phyloP scores from a whole-genome alignment of 2,329 filamentous ascomycete species.

The Drechslerella stenobrocha region DNA sequence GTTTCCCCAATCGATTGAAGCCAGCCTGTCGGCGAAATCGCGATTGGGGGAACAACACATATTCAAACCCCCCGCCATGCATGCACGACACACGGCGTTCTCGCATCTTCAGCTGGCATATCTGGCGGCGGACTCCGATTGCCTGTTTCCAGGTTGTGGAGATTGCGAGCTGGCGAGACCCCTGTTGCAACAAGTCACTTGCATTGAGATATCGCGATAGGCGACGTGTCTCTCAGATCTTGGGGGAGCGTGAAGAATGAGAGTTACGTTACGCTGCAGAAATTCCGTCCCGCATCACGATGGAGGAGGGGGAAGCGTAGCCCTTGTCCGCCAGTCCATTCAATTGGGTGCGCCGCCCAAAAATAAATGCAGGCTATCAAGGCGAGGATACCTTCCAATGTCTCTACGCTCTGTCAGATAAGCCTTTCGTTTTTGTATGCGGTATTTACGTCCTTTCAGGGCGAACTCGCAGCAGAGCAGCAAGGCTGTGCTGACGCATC shows the following conservation, averaged over 20 bases:
- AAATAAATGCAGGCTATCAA: conserved; percentile 7
- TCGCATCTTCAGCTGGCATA: too few species aligned
- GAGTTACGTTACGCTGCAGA: not conserved
- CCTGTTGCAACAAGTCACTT: not conserved
- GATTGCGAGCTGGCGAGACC: not conserved
- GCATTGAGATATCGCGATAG: conserved; percentile 18
- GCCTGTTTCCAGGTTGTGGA: not conserved
- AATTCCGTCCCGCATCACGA: conserved; percentile 1
- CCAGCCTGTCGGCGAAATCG: not conserved
- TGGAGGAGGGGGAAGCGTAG: too few species aligned
- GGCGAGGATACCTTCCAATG: not conserved
- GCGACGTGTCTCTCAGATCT: conserved; percentile 46
- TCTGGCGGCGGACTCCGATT: too few species aligned
- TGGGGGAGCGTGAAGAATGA: conserved; percentile 6
- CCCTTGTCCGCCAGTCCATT: not conserved
- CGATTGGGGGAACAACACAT: conserved; percentile 2
- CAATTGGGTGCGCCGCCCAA: too few species aligned
- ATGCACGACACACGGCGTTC: too few species aligned
- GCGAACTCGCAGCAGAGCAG: conserved; percentile 18
- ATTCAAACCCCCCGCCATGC: not conserved
- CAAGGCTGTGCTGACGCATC: conserved; percentile 47
- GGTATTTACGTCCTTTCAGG: conserved; percentile 36
- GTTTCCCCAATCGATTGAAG: too few species aligned
- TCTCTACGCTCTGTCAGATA: not conserved
- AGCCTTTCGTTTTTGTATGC: conserved; percentile 30